Evolutionary conservation across 1,139 yeast genomes (phyloP), one percentile per base, ranked within the genome.

Genomic region (Candida smagusa): DNA sequence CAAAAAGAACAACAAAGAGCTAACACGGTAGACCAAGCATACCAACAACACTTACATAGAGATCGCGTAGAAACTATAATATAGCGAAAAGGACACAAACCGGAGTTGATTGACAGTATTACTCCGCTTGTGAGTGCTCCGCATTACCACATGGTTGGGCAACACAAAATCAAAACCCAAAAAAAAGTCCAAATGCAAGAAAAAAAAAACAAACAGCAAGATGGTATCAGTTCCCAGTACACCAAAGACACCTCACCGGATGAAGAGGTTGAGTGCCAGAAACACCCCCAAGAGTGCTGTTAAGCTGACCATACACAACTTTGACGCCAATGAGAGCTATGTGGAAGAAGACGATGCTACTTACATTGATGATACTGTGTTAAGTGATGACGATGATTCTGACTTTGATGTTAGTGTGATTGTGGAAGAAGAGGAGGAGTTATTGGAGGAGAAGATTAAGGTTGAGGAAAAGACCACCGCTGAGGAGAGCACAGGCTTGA

Each of bases 301-400:
- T 8, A 41, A 37, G 31, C 39, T 42, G 16, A 61, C 67, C 8
- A 53, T 65, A 30, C 45, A 60, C 24, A 53, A 50, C 34, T 56
- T 51, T 34, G 64, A 59, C 36, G 46, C 49, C 21, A 55, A 61
- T 38, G 63, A 59, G 31, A 57, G 70, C 5, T 66, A 65, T 37
- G 44, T 65, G 30, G 73, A 67, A 42, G 70, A 64, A 34, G 68
- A 65, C 7, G 73, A 67, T 43, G 60, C 54, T 34, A 61, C 72
- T 0, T 67, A 61, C 40, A 50, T 59, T 13, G 52, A 56, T 12
- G 59, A 56, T 21, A 57, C 65, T 22, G 41, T 52, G 9, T 31
- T 42, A 9, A 30, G 43, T 9, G 48, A 48, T 33, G 62, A 52
- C 19, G 55, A 44, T 12, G 58, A 52, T 13, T 50, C 45, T 2